These are phyloP conservation scores for Solanum chiquidenum DNA, from an alignment of 257 asterid species.

Conservation along the genomic window DNA sequence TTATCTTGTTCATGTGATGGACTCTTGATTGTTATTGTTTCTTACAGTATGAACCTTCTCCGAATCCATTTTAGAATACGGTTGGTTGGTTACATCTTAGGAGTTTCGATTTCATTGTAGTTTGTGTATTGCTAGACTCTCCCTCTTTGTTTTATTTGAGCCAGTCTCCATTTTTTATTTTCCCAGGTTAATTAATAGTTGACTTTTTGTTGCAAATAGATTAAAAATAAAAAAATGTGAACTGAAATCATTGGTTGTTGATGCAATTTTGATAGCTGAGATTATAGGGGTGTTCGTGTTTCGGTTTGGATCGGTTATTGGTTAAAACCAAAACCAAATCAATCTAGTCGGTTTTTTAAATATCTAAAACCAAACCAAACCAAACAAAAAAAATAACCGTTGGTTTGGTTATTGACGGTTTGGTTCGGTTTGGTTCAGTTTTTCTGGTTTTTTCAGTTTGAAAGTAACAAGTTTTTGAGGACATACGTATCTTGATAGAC, in stretches of 20 bases:
- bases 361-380: too few species aligned
- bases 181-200: not conserved
- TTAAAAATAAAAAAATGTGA: not conserved
- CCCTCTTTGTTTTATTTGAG: not conserved
- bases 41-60: not conserved
- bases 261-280: not conserved
- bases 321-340: too few species aligned
- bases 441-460: too few species aligned
- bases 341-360: too few species aligned
- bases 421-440: too few species aligned
- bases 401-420: too few species aligned
- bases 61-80: not conserved
- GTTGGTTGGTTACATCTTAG: not conserved
- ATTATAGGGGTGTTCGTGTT: too few species aligned
- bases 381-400: too few species aligned
- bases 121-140: not conserved
- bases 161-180: not conserved
- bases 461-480: too few species aligned
- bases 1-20: not conserved
- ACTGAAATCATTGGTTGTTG: not conserved
- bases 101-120: not conserved
- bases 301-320: too few species aligned
- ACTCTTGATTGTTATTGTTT: not conserved
- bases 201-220: not conserved
- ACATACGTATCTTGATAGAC: too few species aligned